Percentiles rank a stretch among this genome's conserved stretches.
These are phyloP conservation scores for Emergomyces pasteurianus DNA, from an alignment of 2,329 filamentous ascomycete species.

Conservation along the genomic window DNA sequence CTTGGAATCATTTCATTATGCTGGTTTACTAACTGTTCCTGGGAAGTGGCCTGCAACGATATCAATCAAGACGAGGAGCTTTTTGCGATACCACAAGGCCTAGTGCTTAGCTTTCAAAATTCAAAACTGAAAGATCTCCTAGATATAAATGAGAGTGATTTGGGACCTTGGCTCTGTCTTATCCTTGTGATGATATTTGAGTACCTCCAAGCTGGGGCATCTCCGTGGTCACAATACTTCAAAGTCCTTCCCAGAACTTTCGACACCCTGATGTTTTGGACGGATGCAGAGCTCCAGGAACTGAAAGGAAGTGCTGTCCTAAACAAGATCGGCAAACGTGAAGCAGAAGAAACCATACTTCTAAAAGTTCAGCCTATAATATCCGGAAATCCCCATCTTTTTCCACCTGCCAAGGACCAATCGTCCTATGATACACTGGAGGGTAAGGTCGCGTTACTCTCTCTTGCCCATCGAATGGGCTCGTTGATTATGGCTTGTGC, in stretches of 20 bases:
- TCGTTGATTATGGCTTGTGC: constrained; percentile 88
- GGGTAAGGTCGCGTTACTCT: constrained; percentile 37
- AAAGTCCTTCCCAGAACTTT: constrained; percentile 60
- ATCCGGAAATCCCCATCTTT: constrained; percentile 28
- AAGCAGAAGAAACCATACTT: constrained; percentile 59
- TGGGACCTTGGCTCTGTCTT: constrained; percentile 43
- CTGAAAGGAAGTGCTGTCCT: constrained; percentile 69
- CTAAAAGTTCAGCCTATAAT: constrained; percentile 44
- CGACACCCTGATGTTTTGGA: constrained; percentile 88
- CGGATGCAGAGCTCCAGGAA: constrained; percentile 52
- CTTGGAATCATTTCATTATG: constrained; percentile 9
- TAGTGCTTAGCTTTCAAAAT: constrained; percentile 61
- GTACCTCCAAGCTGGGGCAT: constrained; percentile 45
- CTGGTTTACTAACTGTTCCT: constrained; percentile 10
- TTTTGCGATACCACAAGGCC: constrained; percentile 63
- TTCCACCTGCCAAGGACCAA: constrained; percentile 29
- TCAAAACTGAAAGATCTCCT: constrained; percentile 53
- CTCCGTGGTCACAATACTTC: constrained; percentile 68
- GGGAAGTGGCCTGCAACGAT: constrained; percentile 54
- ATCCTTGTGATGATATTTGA: constrained; percentile 79
- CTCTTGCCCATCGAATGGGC: constrained; percentile 65
- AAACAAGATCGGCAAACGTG: constrained; percentile 60
- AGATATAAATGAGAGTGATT: constrained; percentile 40
- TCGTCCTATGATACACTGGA: constrained; percentile 29
- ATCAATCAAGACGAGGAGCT: constrained; percentile 64